Percentiles rank a stretch among this genome's conserved stretches.
Conservation (phyloP, 2,329 filamentous ascomycete species). For the Neofusicoccum kwambonambiense region DNA sequence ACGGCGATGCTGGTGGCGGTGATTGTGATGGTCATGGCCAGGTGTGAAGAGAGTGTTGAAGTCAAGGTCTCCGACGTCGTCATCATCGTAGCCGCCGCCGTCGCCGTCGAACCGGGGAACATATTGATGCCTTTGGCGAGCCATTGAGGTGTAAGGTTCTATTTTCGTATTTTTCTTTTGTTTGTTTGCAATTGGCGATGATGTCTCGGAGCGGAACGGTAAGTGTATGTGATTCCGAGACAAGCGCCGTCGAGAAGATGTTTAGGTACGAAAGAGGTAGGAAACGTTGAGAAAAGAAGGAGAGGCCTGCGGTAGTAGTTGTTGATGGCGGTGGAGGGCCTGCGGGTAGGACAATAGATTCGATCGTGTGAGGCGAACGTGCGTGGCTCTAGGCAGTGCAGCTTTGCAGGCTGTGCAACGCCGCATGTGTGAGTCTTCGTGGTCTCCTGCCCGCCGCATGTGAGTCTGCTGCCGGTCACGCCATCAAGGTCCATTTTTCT, state of each 20-base stretch:
- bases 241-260: neutral
- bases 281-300: neutral
- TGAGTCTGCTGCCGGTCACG: slow-evolving; percentile 5
- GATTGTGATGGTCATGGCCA: neutral
- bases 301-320: neutral
- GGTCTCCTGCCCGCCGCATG: slow-evolving; percentile 3
- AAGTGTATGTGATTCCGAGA: neutral
- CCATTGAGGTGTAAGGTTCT: neutral
- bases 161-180: neutral
- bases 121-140: neutral
- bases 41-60: neutral
- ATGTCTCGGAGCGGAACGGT: neutral
- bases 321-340: neutral
- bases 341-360: neutral
- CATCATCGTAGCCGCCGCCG: neutral
- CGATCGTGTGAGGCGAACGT: neutral
- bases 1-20: neutral
- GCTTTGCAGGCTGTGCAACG: neutral
- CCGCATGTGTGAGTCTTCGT: neutral
- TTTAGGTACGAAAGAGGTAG: neutral
- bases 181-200: neutral
- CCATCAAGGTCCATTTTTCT: neutral
- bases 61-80: neutral
- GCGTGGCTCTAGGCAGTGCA: neutral
- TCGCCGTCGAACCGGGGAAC: neutral